Evolutionary conservation across 805 yeast genomes (phyloP).

Genomic region (Huiozyma naganishii): DNA sequence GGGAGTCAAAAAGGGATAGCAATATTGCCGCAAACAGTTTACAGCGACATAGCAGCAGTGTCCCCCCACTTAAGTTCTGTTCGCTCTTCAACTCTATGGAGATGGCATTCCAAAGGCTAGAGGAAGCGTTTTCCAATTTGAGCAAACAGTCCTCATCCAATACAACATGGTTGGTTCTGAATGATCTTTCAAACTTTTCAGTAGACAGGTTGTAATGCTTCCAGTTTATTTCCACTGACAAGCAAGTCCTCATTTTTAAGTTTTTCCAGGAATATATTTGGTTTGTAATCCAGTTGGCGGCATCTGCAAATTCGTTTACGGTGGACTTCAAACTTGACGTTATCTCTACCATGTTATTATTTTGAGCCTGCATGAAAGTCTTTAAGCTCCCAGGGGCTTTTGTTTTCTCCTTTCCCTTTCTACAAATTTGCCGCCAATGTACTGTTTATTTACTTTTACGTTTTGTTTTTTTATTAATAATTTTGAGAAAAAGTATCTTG

Average conservation of each 20-base stretch:
- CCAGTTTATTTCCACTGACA: constrained; percentile 11
- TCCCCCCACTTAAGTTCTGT: constrained; percentile 1
- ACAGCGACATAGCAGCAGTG: constrained; percentile 9
- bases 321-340: constrained; percentile 12
- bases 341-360: constrained; percentile 8
- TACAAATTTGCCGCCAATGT: no score
- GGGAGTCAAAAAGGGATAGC: constrained; percentile 24
- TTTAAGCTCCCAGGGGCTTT: no score
- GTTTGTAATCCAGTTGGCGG: constrained; percentile 14
- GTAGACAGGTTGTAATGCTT: constrained; percentile 24
- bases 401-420: no score
- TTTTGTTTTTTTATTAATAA: no score
- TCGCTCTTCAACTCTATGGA: constrained; percentile 21
- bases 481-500: no score
- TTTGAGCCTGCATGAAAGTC: background rate
- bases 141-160: constrained; percentile 11
- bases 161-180: constrained; percentile 16
- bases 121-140: constrained; percentile 23
- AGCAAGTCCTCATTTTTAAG: background rate
- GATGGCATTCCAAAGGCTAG: constrained; percentile 31
- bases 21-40: constrained; percentile 27
- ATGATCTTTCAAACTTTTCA: constrained; percentile 23
- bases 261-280: constrained; percentile 5
- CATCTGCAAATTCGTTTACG: constrained; percentile 15
- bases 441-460: no score